Percentiles rank a stretch among this genome's conserved stretches.
Conservation (phyloP, 1,284 basidiomycete genomes). For the Lignosus rhinocerotis region DNA sequence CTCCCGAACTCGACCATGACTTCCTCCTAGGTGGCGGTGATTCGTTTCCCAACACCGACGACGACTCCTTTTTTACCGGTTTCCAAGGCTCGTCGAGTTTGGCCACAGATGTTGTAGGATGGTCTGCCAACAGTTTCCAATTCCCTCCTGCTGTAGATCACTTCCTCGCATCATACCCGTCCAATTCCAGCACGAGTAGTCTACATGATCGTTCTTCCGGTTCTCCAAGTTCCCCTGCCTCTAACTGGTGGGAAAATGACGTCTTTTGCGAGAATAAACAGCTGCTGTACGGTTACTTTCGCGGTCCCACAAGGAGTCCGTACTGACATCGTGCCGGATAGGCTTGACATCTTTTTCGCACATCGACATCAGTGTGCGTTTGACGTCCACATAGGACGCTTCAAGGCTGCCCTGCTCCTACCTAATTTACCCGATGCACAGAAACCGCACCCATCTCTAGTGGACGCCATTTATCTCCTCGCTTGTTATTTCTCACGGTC, state of each 20-base stretch:
- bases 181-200: slow-evolving; percentile 17
- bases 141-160: slow-evolving; percentile 9
- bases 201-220: slow-evolving; percentile 13
- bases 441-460: slow-evolving; percentile 55
- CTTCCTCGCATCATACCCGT: slow-evolving; percentile 15
- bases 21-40: slow-evolving; percentile 7
- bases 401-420: slow-evolving; percentile 34
- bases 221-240: background rate
- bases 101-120: slow-evolving; percentile 9
- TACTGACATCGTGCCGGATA: slow-evolving; percentile 27
- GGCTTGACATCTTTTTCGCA: slow-evolving; percentile 54
- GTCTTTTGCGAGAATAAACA: slow-evolving; percentile 38
- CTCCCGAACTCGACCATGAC: slow-evolving; percentile 17
- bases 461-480: slow-evolving; percentile 61
- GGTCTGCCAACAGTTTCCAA: background rate
- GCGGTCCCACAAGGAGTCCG: slow-evolving; percentile 15
- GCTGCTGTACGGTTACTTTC: slow-evolving; percentile 38
- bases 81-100: slow-evolving; percentile 3
- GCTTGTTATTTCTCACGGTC: slow-evolving; percentile 54
- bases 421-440: slow-evolving; percentile 32
- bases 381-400: slow-evolving; percentile 49
- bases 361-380: slow-evolving; percentile 63
- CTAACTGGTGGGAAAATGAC: slow-evolving; percentile 30
- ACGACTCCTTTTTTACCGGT: slow-evolving; percentile 4
- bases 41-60: background rate